Conservation (phyloP, 257 asterid species). For the Striga asiatica region DNA sequence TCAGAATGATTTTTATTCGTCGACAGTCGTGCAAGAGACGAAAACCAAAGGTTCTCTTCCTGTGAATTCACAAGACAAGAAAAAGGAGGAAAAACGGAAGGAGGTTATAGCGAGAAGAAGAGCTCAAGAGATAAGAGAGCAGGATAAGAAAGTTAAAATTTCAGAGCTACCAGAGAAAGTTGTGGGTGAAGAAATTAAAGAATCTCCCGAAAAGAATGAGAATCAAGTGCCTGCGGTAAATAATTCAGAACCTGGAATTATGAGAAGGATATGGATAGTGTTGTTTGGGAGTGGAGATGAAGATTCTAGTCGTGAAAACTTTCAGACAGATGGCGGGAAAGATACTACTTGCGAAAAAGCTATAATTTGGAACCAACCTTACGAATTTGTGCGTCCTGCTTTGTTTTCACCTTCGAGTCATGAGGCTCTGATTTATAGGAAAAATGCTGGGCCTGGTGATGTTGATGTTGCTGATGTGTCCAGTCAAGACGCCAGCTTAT, state of each 20-base stretch:
- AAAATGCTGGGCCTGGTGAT: conserved; percentile 13
- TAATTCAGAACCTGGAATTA: conserved; percentile 31
- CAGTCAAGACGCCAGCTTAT: conserved; percentile 18
- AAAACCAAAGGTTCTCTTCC: conserved; percentile 14
- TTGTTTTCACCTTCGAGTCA: conserved; percentile 36
- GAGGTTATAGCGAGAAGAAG: conserved; percentile 11
- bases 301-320: conserved; percentile 7
- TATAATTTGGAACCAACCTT: conserved; percentile 13
- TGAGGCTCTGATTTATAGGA: conserved; percentile 17
- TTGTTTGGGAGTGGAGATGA: conserved; percentile 36
- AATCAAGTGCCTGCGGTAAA: conserved; percentile 9
- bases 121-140: conserved; percentile 17
- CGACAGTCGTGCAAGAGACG: conserved; percentile 10
- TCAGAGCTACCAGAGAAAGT: conserved; percentile 22
- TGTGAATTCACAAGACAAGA: conserved; percentile 15
- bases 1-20: conserved; percentile 13
- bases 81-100: conserved; percentile 15
- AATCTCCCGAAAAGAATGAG: conserved; percentile 20
- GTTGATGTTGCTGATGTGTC: conserved; percentile 19
- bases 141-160: conserved; percentile 14
- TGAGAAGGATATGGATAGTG: conserved; percentile 37
- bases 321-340: conserved; percentile 5
- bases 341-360: conserved; percentile 18
- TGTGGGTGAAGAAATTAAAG: conserved; percentile 22
- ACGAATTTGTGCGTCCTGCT: conserved; percentile 17